These are phyloP conservation scores for Coriolopsis trogii DNA, from an alignment of 1,284 basidiomycete genomes.

Conservation along the genomic window DNA sequence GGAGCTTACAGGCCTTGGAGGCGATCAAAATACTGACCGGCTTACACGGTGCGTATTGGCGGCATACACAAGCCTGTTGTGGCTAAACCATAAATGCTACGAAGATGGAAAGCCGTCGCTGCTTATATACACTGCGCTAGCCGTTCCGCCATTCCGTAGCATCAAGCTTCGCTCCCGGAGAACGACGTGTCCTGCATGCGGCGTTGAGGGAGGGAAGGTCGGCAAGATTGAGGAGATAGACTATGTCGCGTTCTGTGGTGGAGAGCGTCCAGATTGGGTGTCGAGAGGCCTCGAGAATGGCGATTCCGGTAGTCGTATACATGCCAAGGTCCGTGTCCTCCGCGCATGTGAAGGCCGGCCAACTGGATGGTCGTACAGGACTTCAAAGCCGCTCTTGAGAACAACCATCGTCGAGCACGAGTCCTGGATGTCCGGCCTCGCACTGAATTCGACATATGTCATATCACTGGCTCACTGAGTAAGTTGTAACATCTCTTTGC, in stretches of 20 bases:
- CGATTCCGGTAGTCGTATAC: slow-evolving; percentile 47
- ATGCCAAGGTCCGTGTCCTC: slow-evolving; percentile 43
- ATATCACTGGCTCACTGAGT: slow-evolving; percentile 79
- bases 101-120: slow-evolving; percentile 64
- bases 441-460: slow-evolving; percentile 88
- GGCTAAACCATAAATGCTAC: no score
- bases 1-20: slow-evolving; percentile 90
- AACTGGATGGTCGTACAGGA: slow-evolving; percentile 37
- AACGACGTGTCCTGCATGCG: slow-evolving; percentile 66
- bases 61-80: no score
- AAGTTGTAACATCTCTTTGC: slow-evolving; percentile 32
- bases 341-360: neutral
- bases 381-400: slow-evolving; percentile 42
- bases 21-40: slow-evolving; percentile 83
- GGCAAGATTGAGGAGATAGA: slow-evolving; percentile 57
- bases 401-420: slow-evolving; percentile 30
- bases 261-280: slow-evolving; percentile 65
- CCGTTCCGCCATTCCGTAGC: slow-evolving; percentile 73
- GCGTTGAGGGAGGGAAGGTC: slow-evolving; percentile 45
- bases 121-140: slow-evolving; percentile 75
- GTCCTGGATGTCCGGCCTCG: slow-evolving; percentile 86
- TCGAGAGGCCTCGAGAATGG: slow-evolving; percentile 47
- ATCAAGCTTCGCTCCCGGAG: slow-evolving; percentile 79
- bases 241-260: slow-evolving; percentile 83
- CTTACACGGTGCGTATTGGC: slow-evolving; percentile 59